Percentiles rank a stretch among this genome's conserved stretches.
Conservation (phyloP, 352 stramenopile species). For the Pythium brassicae region DNA sequence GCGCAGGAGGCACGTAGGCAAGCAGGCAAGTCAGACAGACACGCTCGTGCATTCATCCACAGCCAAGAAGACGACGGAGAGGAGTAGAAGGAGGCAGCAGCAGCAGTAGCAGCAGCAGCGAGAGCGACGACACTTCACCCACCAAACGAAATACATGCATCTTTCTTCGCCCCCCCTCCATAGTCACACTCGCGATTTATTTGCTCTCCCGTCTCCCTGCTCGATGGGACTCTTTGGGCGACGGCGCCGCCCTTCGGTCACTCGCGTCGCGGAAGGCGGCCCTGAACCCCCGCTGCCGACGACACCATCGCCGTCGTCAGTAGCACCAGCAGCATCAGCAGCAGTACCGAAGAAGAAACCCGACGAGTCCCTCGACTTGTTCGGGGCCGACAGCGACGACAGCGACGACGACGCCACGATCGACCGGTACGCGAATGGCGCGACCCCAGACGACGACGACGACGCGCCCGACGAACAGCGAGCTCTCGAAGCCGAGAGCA, state of each 20-base stretch:
- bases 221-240: conserved; percentile 39
- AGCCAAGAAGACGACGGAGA: not conserved
- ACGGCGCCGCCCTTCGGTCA: conserved; percentile 14
- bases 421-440: conserved; percentile 51
- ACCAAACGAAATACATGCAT: not conserved
- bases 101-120: no score
- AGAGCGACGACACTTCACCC: no score
- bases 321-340: not conserved
- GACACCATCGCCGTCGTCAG: not conserved
- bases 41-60: not conserved
- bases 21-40: not conserved
- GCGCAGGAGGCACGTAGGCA: no score
- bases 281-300: not conserved
- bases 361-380: conserved; percentile 45
- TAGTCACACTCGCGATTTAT: not conserved
- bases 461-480: conserved; percentile 21
- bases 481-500: conserved; percentile 35
- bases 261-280: conserved; percentile 30
- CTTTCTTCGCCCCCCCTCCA: not conserved
- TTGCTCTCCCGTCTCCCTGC: not conserved
- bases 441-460: conserved; percentile 9
- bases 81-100: no score
- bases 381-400: conserved; percentile 71
- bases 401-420: conserved; percentile 81
- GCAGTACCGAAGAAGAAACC: conserved; percentile 14